phyloP scores from a whole-genome alignment of 2,329 filamentous ascomycete species.

The Parastagonospora avenae region DNA sequence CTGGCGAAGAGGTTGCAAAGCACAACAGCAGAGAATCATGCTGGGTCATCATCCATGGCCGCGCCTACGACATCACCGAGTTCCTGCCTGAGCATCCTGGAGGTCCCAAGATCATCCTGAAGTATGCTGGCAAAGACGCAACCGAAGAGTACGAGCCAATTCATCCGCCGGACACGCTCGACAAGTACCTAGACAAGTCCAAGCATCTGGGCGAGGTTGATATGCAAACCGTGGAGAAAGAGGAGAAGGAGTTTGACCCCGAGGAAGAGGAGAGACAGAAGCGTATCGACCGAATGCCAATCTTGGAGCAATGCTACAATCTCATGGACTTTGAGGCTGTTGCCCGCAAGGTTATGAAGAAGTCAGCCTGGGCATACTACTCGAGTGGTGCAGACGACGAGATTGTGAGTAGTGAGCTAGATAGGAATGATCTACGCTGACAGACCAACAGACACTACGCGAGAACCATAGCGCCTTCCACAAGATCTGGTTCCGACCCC shows the following conservation, averaged over 20 bases:
- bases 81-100: constrained; percentile 70
- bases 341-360: constrained; percentile 88
- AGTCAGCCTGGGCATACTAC: constrained; percentile 96
- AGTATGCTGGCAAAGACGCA: constrained; percentile 64
- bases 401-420: constrained; percentile 63
- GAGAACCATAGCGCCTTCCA: constrained; percentile 97
- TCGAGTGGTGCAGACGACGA: constrained; percentile 90
- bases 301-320: constrained; percentile 54
- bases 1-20: constrained; percentile 61
- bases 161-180: constrained; percentile 56
- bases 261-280: constrained; percentile 77
- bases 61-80: constrained; percentile 70
- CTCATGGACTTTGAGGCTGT: constrained; percentile 87
- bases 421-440: not conserved
- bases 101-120: constrained; percentile 87
- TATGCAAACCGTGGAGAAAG: constrained; percentile 42
- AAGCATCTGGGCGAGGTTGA: constrained; percentile 49
- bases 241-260: constrained; percentile 52
- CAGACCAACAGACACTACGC: constrained; percentile 72
- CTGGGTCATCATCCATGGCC: constrained; percentile 72
- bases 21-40: constrained; percentile 81
- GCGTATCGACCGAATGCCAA: constrained; percentile 56
- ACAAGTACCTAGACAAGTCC: constrained; percentile 50
- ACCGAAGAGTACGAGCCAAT: constrained; percentile 59
- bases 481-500: constrained; percentile 95